Conservation (phyloP, 768 basidiomycete species). For the Hypholoma fasciculare region DNA sequence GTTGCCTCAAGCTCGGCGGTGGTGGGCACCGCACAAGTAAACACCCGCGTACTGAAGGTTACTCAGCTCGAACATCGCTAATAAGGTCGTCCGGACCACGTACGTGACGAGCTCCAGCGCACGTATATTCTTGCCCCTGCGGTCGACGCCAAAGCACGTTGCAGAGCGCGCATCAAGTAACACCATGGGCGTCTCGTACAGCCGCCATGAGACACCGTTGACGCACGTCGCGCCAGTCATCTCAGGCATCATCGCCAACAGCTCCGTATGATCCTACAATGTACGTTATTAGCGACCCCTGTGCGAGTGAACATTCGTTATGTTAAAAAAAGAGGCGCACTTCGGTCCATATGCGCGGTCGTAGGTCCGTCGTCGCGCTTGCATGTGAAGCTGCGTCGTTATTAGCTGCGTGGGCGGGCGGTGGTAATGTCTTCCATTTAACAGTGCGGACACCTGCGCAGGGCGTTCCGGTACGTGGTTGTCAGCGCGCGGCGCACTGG, state of each 20-base stretch:
- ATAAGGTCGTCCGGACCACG: background rate
- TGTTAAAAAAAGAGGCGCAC: constrained; percentile 9
- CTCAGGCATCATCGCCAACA: constrained; percentile 30
- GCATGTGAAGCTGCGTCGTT: background rate
- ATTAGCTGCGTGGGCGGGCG: background rate
- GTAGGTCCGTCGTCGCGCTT: background rate
- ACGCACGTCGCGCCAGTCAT: constrained; percentile 21
- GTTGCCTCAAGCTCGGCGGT: background rate
- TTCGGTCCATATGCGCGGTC: constrained; percentile 29
- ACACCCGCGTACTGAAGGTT: constrained; percentile 14
- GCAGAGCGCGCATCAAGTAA: constrained; percentile 23
- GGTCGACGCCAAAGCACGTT: constrained; percentile 17
- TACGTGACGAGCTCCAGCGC: constrained; percentile 23
- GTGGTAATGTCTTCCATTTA: background rate
- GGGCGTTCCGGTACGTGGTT: no score
- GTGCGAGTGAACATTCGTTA: background rate
- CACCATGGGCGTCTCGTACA: constrained; percentile 28
- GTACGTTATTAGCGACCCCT: background rate
- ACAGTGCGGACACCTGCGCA: no score
- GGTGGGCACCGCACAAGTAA: constrained; percentile 9
- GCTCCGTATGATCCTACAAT: constrained; percentile 27
- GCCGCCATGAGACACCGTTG: constrained; percentile 27
- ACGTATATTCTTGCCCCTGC: constrained; percentile 13
- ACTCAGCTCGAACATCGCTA: background rate
- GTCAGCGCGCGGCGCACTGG: no score